Evolutionary conservation across 192 early-diverging fungal genomes (phyloP).

Genomic region (Geosiphon pyriformis): DNA sequence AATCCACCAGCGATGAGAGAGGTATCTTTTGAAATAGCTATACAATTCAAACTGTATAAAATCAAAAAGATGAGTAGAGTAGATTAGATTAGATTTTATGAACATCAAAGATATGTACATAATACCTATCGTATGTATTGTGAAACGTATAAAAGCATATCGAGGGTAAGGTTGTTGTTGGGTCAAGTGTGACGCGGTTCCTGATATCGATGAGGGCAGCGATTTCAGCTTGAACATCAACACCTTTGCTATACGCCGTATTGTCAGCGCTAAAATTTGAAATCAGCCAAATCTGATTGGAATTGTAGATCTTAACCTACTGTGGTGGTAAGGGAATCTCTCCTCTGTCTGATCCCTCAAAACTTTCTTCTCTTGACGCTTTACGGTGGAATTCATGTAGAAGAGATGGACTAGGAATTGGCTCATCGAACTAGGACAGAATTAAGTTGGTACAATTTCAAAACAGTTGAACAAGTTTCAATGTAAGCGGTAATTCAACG

Average conservation of each 20-base stretch:
- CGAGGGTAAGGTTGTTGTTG: slow-evolving; percentile 66
- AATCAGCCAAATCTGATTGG: slow-evolving; percentile 18
- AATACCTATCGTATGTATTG: slow-evolving; percentile 78
- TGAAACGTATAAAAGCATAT: slow-evolving; percentile 95
- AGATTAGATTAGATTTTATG: slow-evolving; percentile 13
- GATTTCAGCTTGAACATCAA: slow-evolving; percentile 76
- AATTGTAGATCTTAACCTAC: slow-evolving; percentile 37
- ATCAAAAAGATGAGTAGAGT: neutral
- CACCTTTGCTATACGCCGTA: slow-evolving; percentile 54
- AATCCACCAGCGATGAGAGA: slow-evolving; percentile 85
- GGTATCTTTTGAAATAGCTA: slow-evolving; percentile 76
- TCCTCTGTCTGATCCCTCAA: slow-evolving; percentile 50
- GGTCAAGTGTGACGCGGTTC: slow-evolving; percentile 64
- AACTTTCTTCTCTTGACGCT: slow-evolving; percentile 3
- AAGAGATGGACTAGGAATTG: neutral
- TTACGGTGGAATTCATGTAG: slow-evolving; percentile 5
- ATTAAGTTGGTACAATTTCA: neutral
- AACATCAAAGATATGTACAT: too few species aligned
- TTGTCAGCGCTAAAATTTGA: slow-evolving; percentile 36
- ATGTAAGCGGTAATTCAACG: neutral
- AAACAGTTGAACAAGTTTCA: neutral
- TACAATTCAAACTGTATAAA: slow-evolving; percentile 67
- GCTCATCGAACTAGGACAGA: neutral
- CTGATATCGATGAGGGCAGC: slow-evolving; percentile 68
- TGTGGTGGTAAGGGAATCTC: slow-evolving; percentile 66